A percentile compares a stretch with the other conserved stretches of the same genome.
phyloP scores from a whole-genome alignment of 2,329 filamentous ascomycete species.

The Botrytis fragariae region DNA sequence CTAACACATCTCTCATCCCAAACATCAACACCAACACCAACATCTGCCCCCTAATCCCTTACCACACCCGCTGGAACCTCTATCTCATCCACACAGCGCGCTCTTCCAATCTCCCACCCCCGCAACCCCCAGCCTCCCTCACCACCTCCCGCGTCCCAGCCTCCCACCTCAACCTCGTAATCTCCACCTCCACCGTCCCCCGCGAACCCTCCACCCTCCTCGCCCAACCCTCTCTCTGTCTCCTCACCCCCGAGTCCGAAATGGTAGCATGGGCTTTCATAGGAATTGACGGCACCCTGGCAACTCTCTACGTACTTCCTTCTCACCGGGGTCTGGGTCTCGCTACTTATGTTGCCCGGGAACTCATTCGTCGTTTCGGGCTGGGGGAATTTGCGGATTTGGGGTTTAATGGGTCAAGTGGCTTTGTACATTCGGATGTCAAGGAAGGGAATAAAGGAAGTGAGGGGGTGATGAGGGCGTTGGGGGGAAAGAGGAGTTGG shows the following conservation, averaged over 20 bases:
- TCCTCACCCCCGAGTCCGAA: slow-evolving; percentile 25
- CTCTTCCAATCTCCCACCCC: background rate
- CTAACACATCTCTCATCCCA: slow-evolving; percentile 23
- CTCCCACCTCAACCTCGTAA: slow-evolving; percentile 32
- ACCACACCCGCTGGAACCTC: slow-evolving; percentile 2
- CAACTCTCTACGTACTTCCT: slow-evolving; percentile 36
- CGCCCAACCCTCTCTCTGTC: slow-evolving; percentile 30
- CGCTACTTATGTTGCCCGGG: slow-evolving; percentile 30
- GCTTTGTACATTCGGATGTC: slow-evolving; percentile 37
- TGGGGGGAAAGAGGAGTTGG: slow-evolving; percentile 27
- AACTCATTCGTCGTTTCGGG: slow-evolving; percentile 27
- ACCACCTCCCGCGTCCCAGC: slow-evolving; percentile 29
- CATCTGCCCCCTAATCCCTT: slow-evolving; percentile 18
- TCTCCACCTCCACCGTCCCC: slow-evolving; percentile 34
- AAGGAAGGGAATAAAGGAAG: slow-evolving; percentile 35
- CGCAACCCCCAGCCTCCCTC: slow-evolving; percentile 27
- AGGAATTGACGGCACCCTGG: slow-evolving; percentile 33
- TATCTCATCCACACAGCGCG: background rate
- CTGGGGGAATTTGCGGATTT: slow-evolving; percentile 32
- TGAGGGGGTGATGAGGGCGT: slow-evolving; percentile 36
- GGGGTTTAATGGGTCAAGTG: slow-evolving; percentile 33
- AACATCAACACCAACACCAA: slow-evolving; percentile 22
- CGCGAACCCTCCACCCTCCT: slow-evolving; percentile 30
- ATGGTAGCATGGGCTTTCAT: slow-evolving; percentile 36
- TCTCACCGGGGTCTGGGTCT: slow-evolving; percentile 34